Base-by-base conservation (phyloP, 345 rosid species). In the Gossypium ekmanianum region DNA sequence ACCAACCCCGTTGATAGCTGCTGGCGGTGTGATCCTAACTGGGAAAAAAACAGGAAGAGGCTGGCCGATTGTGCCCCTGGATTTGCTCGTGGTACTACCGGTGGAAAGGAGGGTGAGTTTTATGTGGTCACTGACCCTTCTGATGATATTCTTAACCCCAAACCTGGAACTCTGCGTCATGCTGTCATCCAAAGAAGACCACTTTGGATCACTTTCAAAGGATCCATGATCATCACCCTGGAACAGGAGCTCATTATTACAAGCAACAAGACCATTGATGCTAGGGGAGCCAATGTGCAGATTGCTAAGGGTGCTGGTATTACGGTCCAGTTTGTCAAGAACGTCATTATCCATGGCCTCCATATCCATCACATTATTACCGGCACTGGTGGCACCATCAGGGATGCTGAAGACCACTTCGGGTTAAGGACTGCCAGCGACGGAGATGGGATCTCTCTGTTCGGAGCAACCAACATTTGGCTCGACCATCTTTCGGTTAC, bases 401-500 rank as follows among this genome's bases (percentile, higher is more conserved):
- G 89, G 73, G 94, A 94, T 63, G 77, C 94, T 0, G 72, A 54
- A 0, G 87, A 85, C 20, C 98, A 92, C 59, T 57, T 69, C 0
- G 98, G 98, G 97, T 92, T 34, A 34, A 34, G 41, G 41, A 34
- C 41, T 34, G 41, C 41, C 41, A 34, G 41, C 41, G 41, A 34
- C 24, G 98, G 97, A 1, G 98, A 94, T 39, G 98, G 92, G 12
- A 72, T 94, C 57, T 88, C 94, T 20, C 73, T 93, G 24, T 91
- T 76, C 59, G 92, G 92, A 7, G 76, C 97, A 9, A 77, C 83
- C 44, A 76, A 85, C 70, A 7, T 94, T 47, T 94, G 97, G 97
- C 83, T 94, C 10, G 98, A 94, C 77, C 97, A 94, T 63, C 83
- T 88, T 61, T 88, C 97, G 0, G 85, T 88, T 90, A 88, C 86